Base-by-base conservation (phyloP, 129 eudicot species). In the Deinandra increscens region DNA sequence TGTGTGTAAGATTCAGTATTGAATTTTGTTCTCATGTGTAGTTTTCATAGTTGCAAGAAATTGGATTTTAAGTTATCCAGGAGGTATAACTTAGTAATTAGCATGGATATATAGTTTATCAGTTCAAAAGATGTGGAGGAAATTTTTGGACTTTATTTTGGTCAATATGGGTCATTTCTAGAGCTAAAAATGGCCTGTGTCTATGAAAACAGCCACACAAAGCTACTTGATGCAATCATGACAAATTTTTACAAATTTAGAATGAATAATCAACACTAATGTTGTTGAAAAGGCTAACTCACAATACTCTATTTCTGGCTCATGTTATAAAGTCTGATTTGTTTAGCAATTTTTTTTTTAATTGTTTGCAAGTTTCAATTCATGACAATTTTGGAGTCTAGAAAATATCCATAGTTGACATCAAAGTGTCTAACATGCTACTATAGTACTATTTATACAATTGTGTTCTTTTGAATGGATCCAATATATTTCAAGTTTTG, bases 131-230 rank as follows among this genome's bases (percentile, higher is more conserved):
- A 15, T 68, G 7, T 19, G 6, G 12, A 36, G 38, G 7, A 15
- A 13, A 49, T 37, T 19, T 19, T 61, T 73, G 38, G 77, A 36
- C 53, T 22, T 34, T 5, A 10, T 60, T 62, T 73, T 22, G 42
- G 70, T 61, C 51, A 46, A 70, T 5, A 42, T 42, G 50, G 17
- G 17, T 38, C 18, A 22, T 62, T 9, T 50, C 33, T 49, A 38
- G 63, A 38, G 43, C 5, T 39, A 37, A 8, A 46, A 19, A 26
- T 29, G 54, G 50, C 15, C 15, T 9, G 2, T 44, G 19, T 60
- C 7, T n/a, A 72, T 46, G 62, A 61, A 61, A 45, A 46, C 44
- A 29, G 68, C 44, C 61, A 61, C 60, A 61, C 60, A 38, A 37
- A 36, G 70, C 23, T 50, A 15, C 44, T 63, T 63, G 62, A 64